These are phyloP conservation scores for Coleophoma cylindrospora DNA, from an alignment of 2,329 filamentous ascomycete genomes.

Conservation along the genomic window DNA sequence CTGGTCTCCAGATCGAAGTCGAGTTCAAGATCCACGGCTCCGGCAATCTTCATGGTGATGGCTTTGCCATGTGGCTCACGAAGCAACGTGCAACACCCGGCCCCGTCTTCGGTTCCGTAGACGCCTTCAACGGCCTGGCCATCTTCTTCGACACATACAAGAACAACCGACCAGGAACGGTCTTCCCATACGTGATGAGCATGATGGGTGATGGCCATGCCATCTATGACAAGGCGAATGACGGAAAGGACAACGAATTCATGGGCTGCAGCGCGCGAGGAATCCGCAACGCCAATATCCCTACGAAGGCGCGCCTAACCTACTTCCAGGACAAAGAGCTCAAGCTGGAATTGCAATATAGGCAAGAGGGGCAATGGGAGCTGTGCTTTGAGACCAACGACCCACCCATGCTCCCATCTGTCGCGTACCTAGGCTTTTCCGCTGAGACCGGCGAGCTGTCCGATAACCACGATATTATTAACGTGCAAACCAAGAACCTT, in stretches of 20 bases:
- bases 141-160: slow-evolving; percentile 98
- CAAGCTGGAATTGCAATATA: slow-evolving; percentile 91
- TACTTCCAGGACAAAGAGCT: slow-evolving; percentile 97
- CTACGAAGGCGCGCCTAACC: slow-evolving; percentile 83
- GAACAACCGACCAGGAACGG: slow-evolving; percentile 92
- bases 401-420: slow-evolving; percentile 71
- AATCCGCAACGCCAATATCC: slow-evolving; percentile 71
- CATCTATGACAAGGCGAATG: slow-evolving; percentile 85
- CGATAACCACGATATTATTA: slow-evolving; percentile 97
- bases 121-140: slow-evolving; percentile 89
- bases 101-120: slow-evolving; percentile 80
- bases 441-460: slow-evolving; percentile 93
- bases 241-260: slow-evolving; percentile 89
- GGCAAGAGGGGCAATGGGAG: slow-evolving; percentile 81
- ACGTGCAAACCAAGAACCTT: slow-evolving; percentile 79
- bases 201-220: slow-evolving; percentile 94
- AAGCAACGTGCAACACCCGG: slow-evolving; percentile 81
- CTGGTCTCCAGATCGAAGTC: slow-evolving; percentile 62
- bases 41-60: slow-evolving; percentile 89
- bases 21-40: slow-evolving; percentile 92
- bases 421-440: slow-evolving; percentile 71
- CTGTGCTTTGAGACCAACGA: slow-evolving; percentile 76
- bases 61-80: slow-evolving; percentile 96
- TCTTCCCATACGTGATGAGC: slow-evolving; percentile 98
- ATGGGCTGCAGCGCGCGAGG: slow-evolving; percentile 93